Conservation (phyloP, 768 basidiomycete genomes). For the Suillus variegatus region DNA sequence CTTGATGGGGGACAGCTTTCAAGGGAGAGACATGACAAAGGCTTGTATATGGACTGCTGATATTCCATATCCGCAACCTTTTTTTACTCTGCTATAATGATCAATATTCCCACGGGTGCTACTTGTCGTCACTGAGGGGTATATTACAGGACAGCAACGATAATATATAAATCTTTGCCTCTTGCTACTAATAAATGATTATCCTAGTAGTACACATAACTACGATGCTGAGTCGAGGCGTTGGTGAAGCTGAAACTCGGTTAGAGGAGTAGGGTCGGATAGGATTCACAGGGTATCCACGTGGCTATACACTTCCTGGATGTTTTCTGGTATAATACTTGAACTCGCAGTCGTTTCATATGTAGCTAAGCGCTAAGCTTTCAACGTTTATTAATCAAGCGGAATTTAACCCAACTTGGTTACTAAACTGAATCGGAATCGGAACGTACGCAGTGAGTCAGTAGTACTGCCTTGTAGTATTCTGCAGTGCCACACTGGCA, state of each 20-base stretch:
- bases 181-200: too few species aligned
- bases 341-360: too few species aligned
- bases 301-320: slow-evolving; percentile 1
- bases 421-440: too few species aligned
- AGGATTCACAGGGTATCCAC: slow-evolving; percentile 4
- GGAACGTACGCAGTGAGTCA: too few species aligned
- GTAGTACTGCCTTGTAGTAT: too few species aligned
- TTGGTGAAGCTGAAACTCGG: background rate
- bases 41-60: slow-evolving; percentile 40
- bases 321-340: too few species aligned
- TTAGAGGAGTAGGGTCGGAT: background rate
- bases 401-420: too few species aligned
- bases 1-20: slow-evolving; percentile 28
- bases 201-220: too few species aligned
- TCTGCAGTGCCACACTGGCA: too few species aligned
- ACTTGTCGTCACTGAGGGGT: slow-evolving; percentile 16
- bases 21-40: slow-evolving; percentile 39
- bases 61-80: slow-evolving; percentile 42
- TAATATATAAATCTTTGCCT: background rate
- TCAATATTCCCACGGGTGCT: slow-evolving; percentile 30
- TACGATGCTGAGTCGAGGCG: too few species aligned
- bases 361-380: too few species aligned
- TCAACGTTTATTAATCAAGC: too few species aligned
- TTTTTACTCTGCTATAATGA: slow-evolving; percentile 32
- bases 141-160: background rate